phyloP scores from a whole-genome alignment of 306 rosid species.

The Sicyos edulis region DNA sequence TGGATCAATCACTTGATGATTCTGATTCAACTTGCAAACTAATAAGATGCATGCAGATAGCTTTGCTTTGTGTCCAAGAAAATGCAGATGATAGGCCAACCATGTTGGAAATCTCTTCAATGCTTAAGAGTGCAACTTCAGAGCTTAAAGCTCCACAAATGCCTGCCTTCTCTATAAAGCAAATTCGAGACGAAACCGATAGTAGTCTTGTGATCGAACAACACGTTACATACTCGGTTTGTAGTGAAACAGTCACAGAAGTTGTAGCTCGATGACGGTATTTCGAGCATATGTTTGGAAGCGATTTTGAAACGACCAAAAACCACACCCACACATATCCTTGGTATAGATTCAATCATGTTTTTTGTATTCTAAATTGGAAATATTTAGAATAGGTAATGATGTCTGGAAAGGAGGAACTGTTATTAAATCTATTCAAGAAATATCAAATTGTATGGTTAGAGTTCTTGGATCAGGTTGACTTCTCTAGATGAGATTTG shows the following conservation, averaged over 20 bases:
- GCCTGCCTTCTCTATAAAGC: conserved; percentile 37
- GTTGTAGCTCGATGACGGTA: conserved; percentile 31
- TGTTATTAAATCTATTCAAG: no score
- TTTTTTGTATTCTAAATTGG: no score
- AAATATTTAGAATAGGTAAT: no score
- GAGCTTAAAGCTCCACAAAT: conserved; percentile 31
- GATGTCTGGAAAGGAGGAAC: no score
- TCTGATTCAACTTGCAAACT: conserved; percentile 34
- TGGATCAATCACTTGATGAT: conserved; percentile 48
- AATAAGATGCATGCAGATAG: conserved; percentile 57
- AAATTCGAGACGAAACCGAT: conserved; percentile 6
- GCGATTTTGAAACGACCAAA: no score
- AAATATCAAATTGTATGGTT: no score
- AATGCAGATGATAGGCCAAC: conserved; percentile 51
- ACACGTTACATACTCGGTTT: conserved; percentile 25
- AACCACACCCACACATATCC: no score
- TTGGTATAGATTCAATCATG: no score
- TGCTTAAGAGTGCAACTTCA: conserved; percentile 40
- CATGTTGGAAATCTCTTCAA: conserved; percentile 51
- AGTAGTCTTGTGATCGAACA: conserved; percentile 12
- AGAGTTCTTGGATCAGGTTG: no score
- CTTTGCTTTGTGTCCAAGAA: conserved; percentile 56
- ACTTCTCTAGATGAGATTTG: no score
- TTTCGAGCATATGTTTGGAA: no score
- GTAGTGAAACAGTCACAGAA: conserved; percentile 40